Conservation (phyloP, 176 grass and related monocot species). For the Aegilops sharonensis region DNA sequence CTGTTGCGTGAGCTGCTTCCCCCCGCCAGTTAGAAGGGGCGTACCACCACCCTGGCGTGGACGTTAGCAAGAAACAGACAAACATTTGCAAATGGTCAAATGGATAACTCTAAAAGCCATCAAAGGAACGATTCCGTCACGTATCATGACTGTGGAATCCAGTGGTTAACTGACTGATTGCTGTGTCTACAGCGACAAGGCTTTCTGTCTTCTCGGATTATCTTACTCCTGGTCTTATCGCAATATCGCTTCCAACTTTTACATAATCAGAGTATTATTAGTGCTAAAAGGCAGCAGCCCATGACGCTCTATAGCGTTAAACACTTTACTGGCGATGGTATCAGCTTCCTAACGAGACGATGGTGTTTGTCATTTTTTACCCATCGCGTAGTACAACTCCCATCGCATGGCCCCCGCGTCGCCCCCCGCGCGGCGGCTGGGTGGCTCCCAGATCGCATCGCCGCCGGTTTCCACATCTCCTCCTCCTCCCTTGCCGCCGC, state of each 20-base stretch:
- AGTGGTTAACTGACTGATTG: background rate
- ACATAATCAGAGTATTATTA: background rate
- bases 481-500: too few species aligned
- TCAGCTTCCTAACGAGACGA: background rate
- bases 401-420: too few species aligned
- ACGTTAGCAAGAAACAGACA: conserved; percentile 9
- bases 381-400: too few species aligned
- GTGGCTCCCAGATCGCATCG: too few species aligned
- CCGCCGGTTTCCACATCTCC: too few species aligned
- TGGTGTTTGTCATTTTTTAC: background rate
- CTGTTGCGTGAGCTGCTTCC: background rate
- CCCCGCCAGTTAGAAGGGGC: background rate
- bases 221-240: background rate
- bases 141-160: background rate
- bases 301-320: background rate
- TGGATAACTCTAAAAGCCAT: background rate
- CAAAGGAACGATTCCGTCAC: background rate
- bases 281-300: background rate
- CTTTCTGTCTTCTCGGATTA: background rate
- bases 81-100: background rate
- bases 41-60: background rate
- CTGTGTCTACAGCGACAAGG: background rate
- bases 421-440: too few species aligned
- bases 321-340: background rate
- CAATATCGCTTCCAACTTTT: too few species aligned